Conservation (phyloP, 179 eudicot genomes). For the Silene vulgaris region DNA sequence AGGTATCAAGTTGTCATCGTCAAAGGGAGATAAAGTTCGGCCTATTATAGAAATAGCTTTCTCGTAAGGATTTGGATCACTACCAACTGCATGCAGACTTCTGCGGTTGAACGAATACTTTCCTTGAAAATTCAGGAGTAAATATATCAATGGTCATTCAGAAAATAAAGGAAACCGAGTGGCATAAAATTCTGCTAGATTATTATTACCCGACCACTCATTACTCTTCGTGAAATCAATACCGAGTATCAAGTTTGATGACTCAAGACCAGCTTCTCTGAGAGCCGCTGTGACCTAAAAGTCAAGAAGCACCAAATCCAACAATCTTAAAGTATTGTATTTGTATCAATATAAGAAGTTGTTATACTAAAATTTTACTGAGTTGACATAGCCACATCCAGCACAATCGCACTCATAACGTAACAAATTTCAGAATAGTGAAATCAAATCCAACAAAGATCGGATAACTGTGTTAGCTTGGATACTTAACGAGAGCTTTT, state of each 20-base stretch:
- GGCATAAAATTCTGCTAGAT: not conserved
- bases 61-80: conserved; percentile 67
- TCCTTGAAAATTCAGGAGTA: conserved; percentile 36
- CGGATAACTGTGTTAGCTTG: not conserved
- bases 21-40: conserved; percentile 72
- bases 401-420: not conserved
- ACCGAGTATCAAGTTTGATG: conserved; percentile 79
- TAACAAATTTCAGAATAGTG: too few relatives aligned
- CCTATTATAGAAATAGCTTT: conserved; percentile 88
- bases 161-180: not conserved
- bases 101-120: conserved; percentile 60
- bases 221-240: conserved; percentile 89
- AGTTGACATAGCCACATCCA: not conserved
- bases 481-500: not conserved
- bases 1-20: conserved; percentile 84
- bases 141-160: conserved; percentile 19
- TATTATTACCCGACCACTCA: conserved; percentile 70
- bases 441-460: not conserved
- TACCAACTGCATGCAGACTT: conserved; percentile 68
- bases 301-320: conserved; percentile 10
- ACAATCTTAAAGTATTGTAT: not conserved
- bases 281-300: conserved; percentile 58
- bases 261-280: conserved; percentile 86
- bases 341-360: not conserved
- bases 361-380: not conserved